These are phyloP conservation scores for Galerina sulciceps DNA, from an alignment of 768 basidiomycete species.

Conservation along the genomic window DNA sequence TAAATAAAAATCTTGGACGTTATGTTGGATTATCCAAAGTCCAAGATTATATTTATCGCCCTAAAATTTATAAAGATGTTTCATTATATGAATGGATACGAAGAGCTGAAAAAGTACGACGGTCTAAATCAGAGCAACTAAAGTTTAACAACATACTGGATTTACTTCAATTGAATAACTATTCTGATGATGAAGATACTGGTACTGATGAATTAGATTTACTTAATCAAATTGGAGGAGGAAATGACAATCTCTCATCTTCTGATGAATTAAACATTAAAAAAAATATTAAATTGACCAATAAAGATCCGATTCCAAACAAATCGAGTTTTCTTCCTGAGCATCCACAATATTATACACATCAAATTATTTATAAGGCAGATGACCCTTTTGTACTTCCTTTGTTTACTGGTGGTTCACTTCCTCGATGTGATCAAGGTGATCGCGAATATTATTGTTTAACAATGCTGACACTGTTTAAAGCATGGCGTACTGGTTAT, in stretches of 20 bases:
- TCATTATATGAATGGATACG: not conserved
- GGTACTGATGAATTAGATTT: too few relatives aligned
- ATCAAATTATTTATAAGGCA: not conserved
- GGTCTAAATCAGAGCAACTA: not conserved
- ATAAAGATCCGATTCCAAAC: too few relatives aligned
- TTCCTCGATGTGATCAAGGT: conserved; percentile 34
- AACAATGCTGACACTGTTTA: conserved; percentile 34
- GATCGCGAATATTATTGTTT: conserved; percentile 33
- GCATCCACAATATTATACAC: conserved; percentile 22
- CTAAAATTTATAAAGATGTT: conserved; percentile 17
- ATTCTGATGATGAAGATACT: too few relatives aligned
- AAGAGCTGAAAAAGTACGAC: not conserved
- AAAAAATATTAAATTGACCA: too few relatives aligned
- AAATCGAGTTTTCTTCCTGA: conserved; percentile 22
- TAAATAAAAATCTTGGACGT: conserved; percentile 18
- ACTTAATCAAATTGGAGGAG: too few relatives aligned
- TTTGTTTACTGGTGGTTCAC: conserved; percentile 30
- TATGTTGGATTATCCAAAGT: conserved; percentile 28
- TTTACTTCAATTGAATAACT: too few relatives aligned
- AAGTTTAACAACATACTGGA: not conserved
- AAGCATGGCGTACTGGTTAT: conserved; percentile 28
- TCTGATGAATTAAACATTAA: not conserved
- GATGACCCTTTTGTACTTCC: conserved; percentile 15
- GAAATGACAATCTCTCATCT: not conserved
- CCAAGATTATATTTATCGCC: conserved; percentile 36